Evolutionary conservation across 2,329 filamentous ascomycete species (phyloP).

Genomic region (Talaromyces piceae): DNA sequence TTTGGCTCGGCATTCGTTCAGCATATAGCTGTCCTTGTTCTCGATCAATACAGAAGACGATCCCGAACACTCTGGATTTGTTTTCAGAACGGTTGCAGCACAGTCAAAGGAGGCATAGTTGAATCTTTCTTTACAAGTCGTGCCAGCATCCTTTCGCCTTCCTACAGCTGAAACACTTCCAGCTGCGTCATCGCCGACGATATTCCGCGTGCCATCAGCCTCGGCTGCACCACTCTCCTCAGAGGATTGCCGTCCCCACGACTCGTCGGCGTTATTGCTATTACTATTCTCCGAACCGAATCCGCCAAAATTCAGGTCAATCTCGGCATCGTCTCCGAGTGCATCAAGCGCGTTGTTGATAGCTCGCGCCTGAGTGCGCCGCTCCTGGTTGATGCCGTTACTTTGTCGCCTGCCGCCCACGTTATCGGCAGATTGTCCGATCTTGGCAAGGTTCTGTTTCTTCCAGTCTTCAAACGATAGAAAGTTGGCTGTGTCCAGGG

Average conservation of each 20-base stretch:
- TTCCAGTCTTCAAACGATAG: conserved; percentile 99
- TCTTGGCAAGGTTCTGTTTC: conserved; percentile 78
- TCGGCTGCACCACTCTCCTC: conserved; percentile 17
- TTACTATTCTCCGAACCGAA: conserved; percentile 47
- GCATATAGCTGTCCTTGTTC: conserved; percentile 98
- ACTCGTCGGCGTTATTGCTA: conserved; percentile 26
- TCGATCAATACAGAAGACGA: conserved; percentile 83
- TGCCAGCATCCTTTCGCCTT: conserved; percentile 86
- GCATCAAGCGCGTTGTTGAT: conserved; percentile 66
- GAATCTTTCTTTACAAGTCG: conserved; percentile 94
- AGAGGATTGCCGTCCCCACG: conserved; percentile 24
- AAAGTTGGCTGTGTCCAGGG: conserved; percentile 70
- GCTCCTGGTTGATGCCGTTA: conserved; percentile 42
- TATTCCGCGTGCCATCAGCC: conserved; percentile 13
- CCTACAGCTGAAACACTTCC: conserved; percentile 40
- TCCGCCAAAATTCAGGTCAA: conserved; percentile 63
- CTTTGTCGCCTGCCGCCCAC: conserved; percentile 51
- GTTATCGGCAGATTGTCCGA: conserved; percentile 68
- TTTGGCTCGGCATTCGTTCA: conserved; percentile 76
- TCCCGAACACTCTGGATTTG: conserved; percentile 78
- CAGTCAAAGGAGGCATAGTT: conserved; percentile 98
- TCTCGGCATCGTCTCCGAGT: conserved; percentile 81
- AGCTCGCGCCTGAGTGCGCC: conserved; percentile 43
- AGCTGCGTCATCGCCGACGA: conserved; percentile 22
- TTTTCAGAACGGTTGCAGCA: conserved; percentile 86